Base-by-base conservation (phyloP, 83 land plant species). In the Thuja plicata region DNA sequence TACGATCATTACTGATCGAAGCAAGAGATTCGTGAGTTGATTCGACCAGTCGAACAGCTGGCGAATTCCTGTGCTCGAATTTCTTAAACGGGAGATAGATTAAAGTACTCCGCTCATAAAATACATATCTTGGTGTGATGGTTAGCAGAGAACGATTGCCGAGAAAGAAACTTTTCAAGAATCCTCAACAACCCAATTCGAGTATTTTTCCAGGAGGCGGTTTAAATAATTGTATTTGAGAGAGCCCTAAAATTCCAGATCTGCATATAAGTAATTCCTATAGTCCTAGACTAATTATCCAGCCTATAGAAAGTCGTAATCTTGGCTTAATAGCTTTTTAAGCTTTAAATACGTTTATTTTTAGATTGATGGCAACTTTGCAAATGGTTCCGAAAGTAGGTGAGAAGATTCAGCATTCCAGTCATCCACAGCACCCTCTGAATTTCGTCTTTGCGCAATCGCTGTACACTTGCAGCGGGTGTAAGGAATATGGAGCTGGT, bases 401-500 rank as follows among this genome's bases (percentile, higher is more conserved):
- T 13, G 90, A 88, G 46, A 88, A 91, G 52, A 87, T 94, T 37
- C 24, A 76, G n/a, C 95, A 92, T 85, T 91, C 78, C 79, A 79
- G 88, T 43, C 95, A 94, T 81, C 94, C 94, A 0, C 92, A 93
- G 38, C 95, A 94, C n/a, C n/a, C n/a, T n/a, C n/a, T n/a, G n/a
- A n/a, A n/a, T n/a, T n/a, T n/a, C n/a, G n/a, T n/a, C n/a, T 89
- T 85, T 87, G 16, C 57, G 71, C 93, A 92, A 43, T 89, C 93
- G 27, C 91, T 90, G 43, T 94, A 93, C 77, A 91, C 88, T 0
- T 94, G 95, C 92, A 85, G 50, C 79, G 93, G 92, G 45, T 94
- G 95, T 91, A 94, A 93, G 80, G 95, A 94, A 38, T 91, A 81
- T 50, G 95, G 95, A 19, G 92, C 94, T 0, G 95, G 95, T 46